A percentile compares a stretch with the other conserved stretches of the same genome.
phyloP scores from a whole-genome alignment of 192 early-diverging fungal genomes.

The Cladochytrium replicatum region DNA sequence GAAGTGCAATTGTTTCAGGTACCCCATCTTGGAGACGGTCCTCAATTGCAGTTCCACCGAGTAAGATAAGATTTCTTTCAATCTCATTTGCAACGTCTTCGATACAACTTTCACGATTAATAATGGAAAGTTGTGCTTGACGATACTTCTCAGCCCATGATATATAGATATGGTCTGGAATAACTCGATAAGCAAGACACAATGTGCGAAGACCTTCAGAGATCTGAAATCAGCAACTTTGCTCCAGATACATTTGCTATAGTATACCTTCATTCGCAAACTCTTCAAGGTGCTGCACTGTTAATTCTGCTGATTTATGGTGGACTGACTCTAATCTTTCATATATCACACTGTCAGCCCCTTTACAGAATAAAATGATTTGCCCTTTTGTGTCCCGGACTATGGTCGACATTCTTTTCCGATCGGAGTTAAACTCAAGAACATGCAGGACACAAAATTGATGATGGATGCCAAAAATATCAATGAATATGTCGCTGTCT shows the following conservation, averaged over 20 bases:
- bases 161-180: constrained; percentile 64
- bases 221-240: background rate
- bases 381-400: constrained; percentile 66
- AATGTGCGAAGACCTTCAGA: constrained; percentile 86
- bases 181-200: constrained; percentile 65
- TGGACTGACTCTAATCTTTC: constrained; percentile 50
- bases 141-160: constrained; percentile 67
- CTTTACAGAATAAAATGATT: constrained; percentile 82
- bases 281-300: constrained; percentile 2
- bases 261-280: constrained; percentile 13
- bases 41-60: constrained; percentile 95
- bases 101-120: constrained; percentile 62
- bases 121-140: constrained; percentile 56
- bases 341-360: constrained; percentile 93
- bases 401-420: constrained; percentile 92
- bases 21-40: constrained; percentile 95
- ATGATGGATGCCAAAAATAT: constrained; percentile 67
- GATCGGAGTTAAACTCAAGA: constrained; percentile 89
- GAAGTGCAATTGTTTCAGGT: constrained; percentile 75
- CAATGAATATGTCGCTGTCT: constrained; percentile 47
- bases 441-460: constrained; percentile 80
- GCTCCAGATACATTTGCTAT: background rate
- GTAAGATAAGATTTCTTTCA: constrained; percentile 67
- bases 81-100: constrained; percentile 66
- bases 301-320: background rate